phyloP scores from a whole-genome alignment of 768 basidiomycete species.

The Hericium rajendrae region DNA sequence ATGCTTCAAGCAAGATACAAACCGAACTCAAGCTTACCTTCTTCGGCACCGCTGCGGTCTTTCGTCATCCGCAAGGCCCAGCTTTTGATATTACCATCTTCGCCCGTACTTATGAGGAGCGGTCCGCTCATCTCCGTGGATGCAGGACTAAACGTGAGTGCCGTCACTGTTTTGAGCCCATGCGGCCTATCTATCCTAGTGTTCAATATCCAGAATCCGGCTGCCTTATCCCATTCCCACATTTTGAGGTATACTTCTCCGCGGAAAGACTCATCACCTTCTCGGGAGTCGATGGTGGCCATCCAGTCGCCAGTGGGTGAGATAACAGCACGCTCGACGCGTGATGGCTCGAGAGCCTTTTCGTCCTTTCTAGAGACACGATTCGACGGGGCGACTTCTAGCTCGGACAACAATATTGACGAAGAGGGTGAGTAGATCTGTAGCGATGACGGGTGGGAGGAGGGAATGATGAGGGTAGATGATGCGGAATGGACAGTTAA shows the following conservation, averaged over 20 bases:
- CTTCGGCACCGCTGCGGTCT: slow-evolving; percentile 32
- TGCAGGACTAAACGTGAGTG: slow-evolving; percentile 58
- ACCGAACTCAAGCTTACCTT: slow-evolving; percentile 34
- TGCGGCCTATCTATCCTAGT: slow-evolving; percentile 89
- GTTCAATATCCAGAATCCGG: slow-evolving; percentile 63
- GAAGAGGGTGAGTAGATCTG: slow-evolving; percentile 77
- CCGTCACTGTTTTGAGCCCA: slow-evolving; percentile 49
- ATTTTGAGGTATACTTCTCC: slow-evolving; percentile 78
- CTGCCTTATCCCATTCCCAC: slow-evolving; percentile 74
- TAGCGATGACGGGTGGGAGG: slow-evolving; percentile 91
- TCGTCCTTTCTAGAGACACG: slow-evolving; percentile 77
- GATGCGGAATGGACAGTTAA: slow-evolving; percentile 69
- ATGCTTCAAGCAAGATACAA: not conserved
- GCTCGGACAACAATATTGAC: slow-evolving; percentile 67
- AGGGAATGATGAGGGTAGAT: slow-evolving; percentile 75
- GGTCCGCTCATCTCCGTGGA: slow-evolving; percentile 20
- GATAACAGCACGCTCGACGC: slow-evolving; percentile 62
- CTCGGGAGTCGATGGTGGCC: slow-evolving; percentile 78
- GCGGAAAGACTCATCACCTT: slow-evolving; percentile 54
- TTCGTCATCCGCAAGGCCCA: slow-evolving; percentile 57
- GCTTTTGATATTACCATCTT: slow-evolving; percentile 67
- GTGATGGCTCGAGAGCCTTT: slow-evolving; percentile 60
- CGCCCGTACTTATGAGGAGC: slow-evolving; percentile 63
- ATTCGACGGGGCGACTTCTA: slow-evolving; percentile 92
- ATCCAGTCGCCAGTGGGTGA: slow-evolving; percentile 77